Evolutionary conservation across 2,329 filamentous ascomycete species (phyloP), one percentile per base, ranked within the genome.

Genomic region (Penicillium sumatraense): DNA sequence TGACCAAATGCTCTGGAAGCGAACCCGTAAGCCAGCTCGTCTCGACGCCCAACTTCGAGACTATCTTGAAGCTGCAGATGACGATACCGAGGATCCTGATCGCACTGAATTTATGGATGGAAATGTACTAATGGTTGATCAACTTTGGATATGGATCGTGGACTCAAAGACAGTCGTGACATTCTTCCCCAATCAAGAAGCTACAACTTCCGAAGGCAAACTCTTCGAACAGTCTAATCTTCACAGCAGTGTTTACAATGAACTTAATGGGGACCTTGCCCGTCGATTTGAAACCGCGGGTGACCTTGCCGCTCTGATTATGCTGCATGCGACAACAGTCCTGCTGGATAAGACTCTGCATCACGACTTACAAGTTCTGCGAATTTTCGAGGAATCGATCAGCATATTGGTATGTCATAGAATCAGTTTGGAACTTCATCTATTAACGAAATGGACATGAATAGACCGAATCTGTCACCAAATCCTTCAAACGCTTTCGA

Each of bases 1-100:
- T 40, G 86, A 88, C 38, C 86, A 88, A 66, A 87, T 88, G 82
- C 71, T 88, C 6, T 88, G 87, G 68, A 88, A 88, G 61, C 62
- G 74, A 2, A 76, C 87, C 2, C 86, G 84, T 2, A 86, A 84
- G 60, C 74, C 82, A 52, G 70, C 64, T 6, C 79, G 65, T 26
- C 52, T 68, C 7, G 57, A 72, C 61, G 57, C 73, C 0, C 76
- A 81, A 2, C 69, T 75, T 2, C 71, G 75, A 0, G 78, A 84
- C 23, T 83, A 63, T 42, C 48, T 84, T 0, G 50, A 62, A 3
- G 60, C 58, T 3, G 26, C 56, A 0, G 52, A 58, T 2, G 59
- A 66, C n/a, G 47, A 62, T 6, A 42, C 53, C 1, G 59, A 65
- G 0, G 47, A 56, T 0, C 29, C 56, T 2, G 55, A 58, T 4